phyloP scores from a whole-genome alignment of 1,284 basidiomycete species.

The Ustilago sp. region DNA sequence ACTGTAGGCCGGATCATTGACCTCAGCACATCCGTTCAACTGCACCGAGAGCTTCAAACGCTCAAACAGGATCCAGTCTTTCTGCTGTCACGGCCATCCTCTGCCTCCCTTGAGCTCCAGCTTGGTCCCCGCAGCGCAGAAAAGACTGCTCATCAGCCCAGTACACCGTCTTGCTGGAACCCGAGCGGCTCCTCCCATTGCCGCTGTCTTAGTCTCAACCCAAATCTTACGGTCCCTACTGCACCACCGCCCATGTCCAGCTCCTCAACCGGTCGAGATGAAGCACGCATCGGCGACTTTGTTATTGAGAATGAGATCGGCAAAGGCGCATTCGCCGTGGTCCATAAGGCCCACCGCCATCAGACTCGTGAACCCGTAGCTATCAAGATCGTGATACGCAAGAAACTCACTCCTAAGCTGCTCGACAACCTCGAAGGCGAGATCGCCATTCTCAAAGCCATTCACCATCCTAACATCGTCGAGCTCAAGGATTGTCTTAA shows the following conservation, averaged over 20 bases:
- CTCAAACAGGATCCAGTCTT: neutral
- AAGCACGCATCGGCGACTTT: slow-evolving; percentile 71
- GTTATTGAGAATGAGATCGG: slow-evolving; percentile 74
- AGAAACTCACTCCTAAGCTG: slow-evolving; percentile 89
- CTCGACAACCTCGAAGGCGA: slow-evolving; percentile 97
- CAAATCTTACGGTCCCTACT: neutral
- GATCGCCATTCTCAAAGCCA: slow-evolving; percentile 93
- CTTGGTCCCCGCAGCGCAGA: neutral
- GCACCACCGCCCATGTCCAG: slow-evolving; percentile 26
- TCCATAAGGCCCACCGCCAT: slow-evolving; percentile 83
- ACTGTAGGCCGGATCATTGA: too few species aligned
- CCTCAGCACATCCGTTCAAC: neutral
- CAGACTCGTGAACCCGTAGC: slow-evolving; percentile 75
- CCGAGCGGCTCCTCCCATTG: neutral
- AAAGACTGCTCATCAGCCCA: neutral
- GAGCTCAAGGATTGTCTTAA: slow-evolving; percentile 92
- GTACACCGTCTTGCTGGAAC: neutral
- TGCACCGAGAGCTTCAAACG: neutral
- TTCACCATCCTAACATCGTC: slow-evolving; percentile 93
- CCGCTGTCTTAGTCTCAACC: neutral
- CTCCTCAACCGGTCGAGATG: slow-evolving; percentile 37
- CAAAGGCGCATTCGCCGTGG: slow-evolving; percentile 91
- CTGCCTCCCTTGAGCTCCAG: neutral
- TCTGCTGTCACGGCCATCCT: neutral
- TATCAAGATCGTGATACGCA: slow-evolving; percentile 92